Evolutionary conservation across 2,329 filamentous ascomycete species (phyloP).

Genomic region (Cordyceps sp.): DNA sequence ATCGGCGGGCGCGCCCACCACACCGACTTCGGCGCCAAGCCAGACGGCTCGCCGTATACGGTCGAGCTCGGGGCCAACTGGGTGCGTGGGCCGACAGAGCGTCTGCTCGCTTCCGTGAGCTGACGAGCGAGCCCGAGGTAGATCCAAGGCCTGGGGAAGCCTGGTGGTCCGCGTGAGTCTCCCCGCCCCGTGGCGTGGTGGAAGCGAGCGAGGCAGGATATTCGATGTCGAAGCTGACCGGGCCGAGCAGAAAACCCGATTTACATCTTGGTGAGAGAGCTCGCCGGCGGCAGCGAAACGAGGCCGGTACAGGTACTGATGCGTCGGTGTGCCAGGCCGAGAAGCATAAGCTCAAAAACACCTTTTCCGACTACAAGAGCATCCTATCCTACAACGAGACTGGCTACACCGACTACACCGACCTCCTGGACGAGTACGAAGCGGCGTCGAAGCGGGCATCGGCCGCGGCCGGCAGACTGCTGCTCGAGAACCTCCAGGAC

Average conservation of each 20-base stretch:
- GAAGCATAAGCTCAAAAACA: constrained; percentile 17
- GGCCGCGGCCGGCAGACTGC: constrained; percentile 37
- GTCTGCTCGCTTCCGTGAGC: constrained; percentile 3
- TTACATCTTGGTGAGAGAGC: constrained; percentile 29
- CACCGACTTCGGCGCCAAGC: constrained; percentile 32
- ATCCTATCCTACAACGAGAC: constrained; percentile 44
- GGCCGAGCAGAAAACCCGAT: constrained; percentile 35
- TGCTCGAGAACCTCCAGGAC: constrained; percentile 44
- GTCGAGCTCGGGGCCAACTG: constrained; percentile 55
- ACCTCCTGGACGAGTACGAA: constrained; percentile 32
- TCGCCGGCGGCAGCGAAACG: neutral
- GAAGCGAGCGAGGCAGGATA: neutral
- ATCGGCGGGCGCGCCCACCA: constrained; percentile 48
- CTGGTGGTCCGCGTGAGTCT: constrained; percentile 9
- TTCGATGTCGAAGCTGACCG: constrained; percentile 1
- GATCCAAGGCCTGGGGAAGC: constrained; percentile 8
- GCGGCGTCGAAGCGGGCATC: constrained; percentile 26
- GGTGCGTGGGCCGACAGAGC: constrained; percentile 15
- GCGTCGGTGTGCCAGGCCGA: neutral
- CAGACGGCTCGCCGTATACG: constrained; percentile 33
- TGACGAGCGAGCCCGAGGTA: constrained; percentile 6
- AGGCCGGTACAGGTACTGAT: neutral
- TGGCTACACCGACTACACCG: constrained; percentile 32
- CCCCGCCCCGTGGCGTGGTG: neutral
- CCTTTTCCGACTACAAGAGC: constrained; percentile 38